Evolutionary conservation across 2,329 filamentous ascomycete genomes (phyloP), one percentile per base, ranked within the genome.

Genomic region (Parastagonospora nodorum): DNA sequence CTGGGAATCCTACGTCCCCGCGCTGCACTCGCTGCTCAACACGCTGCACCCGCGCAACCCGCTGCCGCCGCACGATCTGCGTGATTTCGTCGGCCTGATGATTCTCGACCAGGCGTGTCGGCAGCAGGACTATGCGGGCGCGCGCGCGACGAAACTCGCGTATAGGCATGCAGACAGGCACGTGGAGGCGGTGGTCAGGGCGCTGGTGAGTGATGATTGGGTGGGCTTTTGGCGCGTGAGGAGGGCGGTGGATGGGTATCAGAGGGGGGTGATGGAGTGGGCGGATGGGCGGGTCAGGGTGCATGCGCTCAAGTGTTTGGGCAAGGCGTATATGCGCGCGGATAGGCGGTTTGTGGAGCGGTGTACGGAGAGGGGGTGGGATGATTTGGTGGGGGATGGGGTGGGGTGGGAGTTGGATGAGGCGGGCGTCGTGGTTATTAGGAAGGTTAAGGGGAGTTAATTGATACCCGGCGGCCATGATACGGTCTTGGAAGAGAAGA

Each of bases 81-180:
- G 87, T 42, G 94, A 97, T 64, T 88, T 95, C 44, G 84, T 86
- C 2, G 84, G 85, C 29, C 96, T 96, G 66, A 81, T 91, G 24
- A 85, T 97, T 42, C 83, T 99, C 24, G 94, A 99, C 74, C 83
- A 92, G 35, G 92, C 92, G 5, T 97, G 94, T 69, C 86, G 94
- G 19, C 86, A 92, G 58, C 81, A 84, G 10, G 85, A 96, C 58
- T 76, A 96, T 24, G 80, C 83, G 1, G 85, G 88, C 47, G 94
- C 93, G 1, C 90, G 88, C 66, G 79, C 83, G 2, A 76, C 92
- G 47, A 83, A 86, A 47, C 77, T 82, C 44, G 71, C 75, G 19
- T 88, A 89, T 71, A 73, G 73, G 7, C 82, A 92, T 48, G 78
- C 78, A 40, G 90, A 91, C 67, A 70, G 80, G n/a, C 84, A 86